These are phyloP conservation scores for Chamaecyparis obtusa DNA, from an alignment of 75 land plant species.

Conservation along the genomic window DNA sequence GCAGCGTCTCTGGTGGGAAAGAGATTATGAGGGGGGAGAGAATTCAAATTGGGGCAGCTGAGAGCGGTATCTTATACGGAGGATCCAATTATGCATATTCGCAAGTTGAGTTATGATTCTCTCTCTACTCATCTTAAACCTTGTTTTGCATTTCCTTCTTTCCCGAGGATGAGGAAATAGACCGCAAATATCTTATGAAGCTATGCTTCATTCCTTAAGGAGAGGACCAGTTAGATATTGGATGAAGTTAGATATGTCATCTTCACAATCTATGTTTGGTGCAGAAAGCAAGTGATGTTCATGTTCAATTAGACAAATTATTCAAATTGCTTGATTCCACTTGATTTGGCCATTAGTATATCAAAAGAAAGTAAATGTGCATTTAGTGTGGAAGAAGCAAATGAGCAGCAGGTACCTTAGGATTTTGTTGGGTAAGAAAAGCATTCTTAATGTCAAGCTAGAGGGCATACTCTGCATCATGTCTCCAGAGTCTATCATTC, in stretches of 20 bases:
- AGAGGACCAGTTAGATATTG: conserved; percentile 25
- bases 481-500: background rate
- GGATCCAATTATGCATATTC: conserved; percentile 9
- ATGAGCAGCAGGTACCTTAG: background rate
- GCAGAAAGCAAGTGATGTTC: background rate
- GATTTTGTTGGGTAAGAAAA: background rate
- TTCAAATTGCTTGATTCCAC: background rate
- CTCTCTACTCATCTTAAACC: conserved; percentile 17
- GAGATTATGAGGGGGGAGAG: too few species aligned
- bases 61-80: background rate
- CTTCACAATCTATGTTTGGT: conserved; percentile 32
- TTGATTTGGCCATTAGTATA: background rate
- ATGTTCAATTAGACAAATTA: background rate
- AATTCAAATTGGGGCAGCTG: background rate
- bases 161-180: conserved; percentile 13
- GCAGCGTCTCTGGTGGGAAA: too few species aligned
- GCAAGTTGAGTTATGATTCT: conserved; percentile 27
- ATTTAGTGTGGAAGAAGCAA: background rate
- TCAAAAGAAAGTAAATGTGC: background rate
- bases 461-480: background rate
- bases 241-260: conserved; percentile 24
- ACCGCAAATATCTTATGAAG: conserved; percentile 9
- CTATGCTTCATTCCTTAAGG: conserved; percentile 20
- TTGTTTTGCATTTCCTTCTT: conserved; percentile 34
- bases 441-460: background rate